Base-by-base conservation (phyloP, 2,329 filamentous ascomycete genomes). In the Elsinoe arachidis region DNA sequence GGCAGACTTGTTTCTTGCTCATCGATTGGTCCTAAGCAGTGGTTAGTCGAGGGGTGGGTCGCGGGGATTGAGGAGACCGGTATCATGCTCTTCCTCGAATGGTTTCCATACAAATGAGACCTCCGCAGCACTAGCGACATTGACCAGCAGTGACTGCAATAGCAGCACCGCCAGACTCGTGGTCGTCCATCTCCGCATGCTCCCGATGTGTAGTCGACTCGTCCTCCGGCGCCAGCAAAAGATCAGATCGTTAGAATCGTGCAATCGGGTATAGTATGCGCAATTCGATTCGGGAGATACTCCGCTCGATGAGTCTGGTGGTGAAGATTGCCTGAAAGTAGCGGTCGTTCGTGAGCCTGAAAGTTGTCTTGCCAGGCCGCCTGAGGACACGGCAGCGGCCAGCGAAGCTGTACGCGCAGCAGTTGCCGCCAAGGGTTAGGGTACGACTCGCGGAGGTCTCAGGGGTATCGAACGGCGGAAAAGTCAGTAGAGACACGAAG, bases 1-100 rank as follows among this genome's bases (percentile, higher is more conserved):
- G 76, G 76, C 92, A 96, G 81, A 86, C 82, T 75, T 96, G 88
- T 67, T 84, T 80, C 68, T 92, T 87, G 35, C 85, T 80, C 54
- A 88, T 82, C 57, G 84, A 82, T 69, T 93, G 80, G 70, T 89
- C 86, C 88, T 60, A 39, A 5, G 9, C 3, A n/a, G 23, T 15
- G n/a, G 53, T 43, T n/a, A 43, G 39, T 21, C 26, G 9, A 17
- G 21, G 11, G 12, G 7, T 9, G 6, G 2, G 21, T 21, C 5
- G 21, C 10, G 9, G 9, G 21, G 21, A 30, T 10, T 14, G 14
- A 39, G 12, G 37, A n/a, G 12, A 5, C 4, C 15, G 47, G 17
- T 26, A 23, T 35, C 19, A 14, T 21, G 9, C 14, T 7, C 12
- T 41, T 21, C 34, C 26, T 30, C 26, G 26, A 6, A 26, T n/a